Percentiles rank a stretch among this genome's conserved stretches.
These are phyloP conservation scores for Acanthamoeba castellanii DNA, from an alignment of 208 protist genomes.

Conservation along the genomic window DNA sequence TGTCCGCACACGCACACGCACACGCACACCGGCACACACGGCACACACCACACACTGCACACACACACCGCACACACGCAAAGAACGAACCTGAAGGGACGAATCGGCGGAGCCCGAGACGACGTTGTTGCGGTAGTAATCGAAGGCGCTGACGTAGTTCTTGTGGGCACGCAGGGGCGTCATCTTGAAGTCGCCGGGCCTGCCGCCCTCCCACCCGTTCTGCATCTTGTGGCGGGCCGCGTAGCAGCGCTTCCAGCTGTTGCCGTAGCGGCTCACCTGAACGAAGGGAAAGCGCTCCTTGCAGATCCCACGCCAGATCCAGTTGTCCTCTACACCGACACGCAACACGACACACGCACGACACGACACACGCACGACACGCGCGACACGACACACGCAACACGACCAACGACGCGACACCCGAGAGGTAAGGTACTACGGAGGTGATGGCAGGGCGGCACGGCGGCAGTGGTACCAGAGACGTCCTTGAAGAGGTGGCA, in stretches of 20 bases:
- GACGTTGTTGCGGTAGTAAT: slow-evolving; percentile 74
- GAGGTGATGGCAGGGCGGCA: no score
- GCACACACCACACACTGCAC: background rate
- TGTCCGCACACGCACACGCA: background rate
- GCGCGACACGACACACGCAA: no score
- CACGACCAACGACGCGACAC: no score
- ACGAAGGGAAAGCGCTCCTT: slow-evolving; percentile 72
- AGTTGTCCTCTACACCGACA: slow-evolving; percentile 46
- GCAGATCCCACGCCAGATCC: slow-evolving; percentile 65
- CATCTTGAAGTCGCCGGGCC: slow-evolving; percentile 72
- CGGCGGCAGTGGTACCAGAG: slow-evolving; percentile 21
- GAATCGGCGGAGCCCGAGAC: slow-evolving; percentile 45
- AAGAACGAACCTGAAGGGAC: background rate
- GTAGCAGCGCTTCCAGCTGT: slow-evolving; percentile 71
- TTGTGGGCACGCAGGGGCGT: slow-evolving; percentile 41
- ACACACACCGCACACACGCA: background rate
- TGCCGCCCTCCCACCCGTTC: slow-evolving; percentile 47
- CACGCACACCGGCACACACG: background rate
- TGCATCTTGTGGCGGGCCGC: slow-evolving; percentile 47
- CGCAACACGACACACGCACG: no score
- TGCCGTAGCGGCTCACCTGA: slow-evolving; percentile 53
- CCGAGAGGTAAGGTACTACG: no score
- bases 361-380: no score
- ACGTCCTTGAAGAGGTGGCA: slow-evolving; percentile 59
- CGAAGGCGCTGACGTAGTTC: slow-evolving; percentile 65